Conservation (phyloP, 1,139 yeast genomes). For the Chernovozyma aurita region DNA sequence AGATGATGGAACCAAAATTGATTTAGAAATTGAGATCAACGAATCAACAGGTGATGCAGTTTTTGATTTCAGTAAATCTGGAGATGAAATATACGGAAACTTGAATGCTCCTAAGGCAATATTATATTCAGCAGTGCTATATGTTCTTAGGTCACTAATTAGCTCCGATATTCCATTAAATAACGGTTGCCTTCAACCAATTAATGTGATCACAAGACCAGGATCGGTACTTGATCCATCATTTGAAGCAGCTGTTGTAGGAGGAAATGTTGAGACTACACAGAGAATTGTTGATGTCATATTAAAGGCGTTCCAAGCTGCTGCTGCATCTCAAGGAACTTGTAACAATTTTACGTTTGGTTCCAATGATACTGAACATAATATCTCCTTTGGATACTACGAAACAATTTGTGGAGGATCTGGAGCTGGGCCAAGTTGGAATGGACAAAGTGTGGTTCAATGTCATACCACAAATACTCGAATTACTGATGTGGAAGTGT, state of each 20-base stretch:
- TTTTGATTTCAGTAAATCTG: slow-evolving; percentile 39
- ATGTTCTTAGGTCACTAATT: slow-evolving; percentile 71
- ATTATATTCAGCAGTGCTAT: slow-evolving; percentile 74
- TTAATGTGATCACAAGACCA: slow-evolving; percentile 59
- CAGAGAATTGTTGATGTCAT: slow-evolving; percentile 80
- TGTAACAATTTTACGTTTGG: slow-evolving; percentile 50
- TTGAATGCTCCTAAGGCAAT: slow-evolving; percentile 57
- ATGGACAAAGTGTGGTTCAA: slow-evolving; percentile 45
- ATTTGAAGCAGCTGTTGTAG: slow-evolving; percentile 79
- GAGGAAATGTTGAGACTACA: slow-evolving; percentile 85
- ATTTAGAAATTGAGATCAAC: slow-evolving; percentile 31
- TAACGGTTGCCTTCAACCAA: slow-evolving; percentile 78
- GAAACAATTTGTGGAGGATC: slow-evolving; percentile 49
- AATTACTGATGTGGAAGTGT: slow-evolving; percentile 44
- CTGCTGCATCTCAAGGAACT: slow-evolving; percentile 55
- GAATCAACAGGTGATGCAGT: slow-evolving; percentile 32
- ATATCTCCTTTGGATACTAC: slow-evolving; percentile 42
- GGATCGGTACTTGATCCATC: slow-evolving; percentile 70
- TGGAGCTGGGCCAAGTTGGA: slow-evolving; percentile 48
- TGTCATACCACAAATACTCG: slow-evolving; percentile 48
- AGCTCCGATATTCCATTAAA: slow-evolving; percentile 78
- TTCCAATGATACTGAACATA: slow-evolving; percentile 30
- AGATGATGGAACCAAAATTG: slow-evolving; percentile 43
- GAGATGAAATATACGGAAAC: slow-evolving; percentile 42
- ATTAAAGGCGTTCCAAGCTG: slow-evolving; percentile 68